A percentile compares a stretch with the other conserved stretches of the same genome.
These are phyloP conservation scores for Carex sylvatica DNA, from an alignment of 202 grass and related monocot species.

Conservation along the genomic window DNA sequence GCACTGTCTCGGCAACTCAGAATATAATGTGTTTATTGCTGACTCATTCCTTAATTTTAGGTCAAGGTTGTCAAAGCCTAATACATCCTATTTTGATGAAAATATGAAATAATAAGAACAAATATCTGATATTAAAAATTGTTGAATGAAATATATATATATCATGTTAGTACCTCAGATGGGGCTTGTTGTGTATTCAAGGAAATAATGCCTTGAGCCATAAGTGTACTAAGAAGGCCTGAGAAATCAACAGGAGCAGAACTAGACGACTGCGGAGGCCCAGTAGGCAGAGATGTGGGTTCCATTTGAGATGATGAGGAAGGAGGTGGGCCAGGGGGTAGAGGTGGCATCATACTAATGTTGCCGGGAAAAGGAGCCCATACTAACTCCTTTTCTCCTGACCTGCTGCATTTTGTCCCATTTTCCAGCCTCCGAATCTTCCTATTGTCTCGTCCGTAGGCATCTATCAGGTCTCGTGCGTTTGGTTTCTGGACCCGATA, in stretches of 20 bases:
- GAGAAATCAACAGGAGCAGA: constrained; percentile 32
- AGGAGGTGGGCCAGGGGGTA: constrained; percentile 52
- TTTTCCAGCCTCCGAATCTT: constrained; percentile 72
- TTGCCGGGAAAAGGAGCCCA: constrained; percentile 14
- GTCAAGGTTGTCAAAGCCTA: constrained; percentile 68
- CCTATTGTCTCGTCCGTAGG: constrained; percentile 72
- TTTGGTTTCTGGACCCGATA: constrained; percentile 47
- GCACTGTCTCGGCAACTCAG: constrained; percentile 81
- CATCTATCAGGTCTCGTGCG: constrained; percentile 91
- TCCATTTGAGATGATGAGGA: constrained; percentile 39
- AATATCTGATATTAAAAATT: constrained; percentile 18
- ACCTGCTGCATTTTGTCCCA: constrained; percentile 62
- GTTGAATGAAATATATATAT: not conserved
- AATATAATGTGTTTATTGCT: constrained; percentile 77
- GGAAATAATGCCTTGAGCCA: constrained; percentile 81
- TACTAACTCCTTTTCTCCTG: constrained; percentile 76
- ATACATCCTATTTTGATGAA: constrained; percentile 41
- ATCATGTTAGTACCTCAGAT: constrained; percentile 48
- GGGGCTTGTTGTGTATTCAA: constrained; percentile 33
- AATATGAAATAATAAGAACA: constrained; percentile 27
- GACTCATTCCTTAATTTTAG: constrained; percentile 68
- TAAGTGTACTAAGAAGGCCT: constrained; percentile 84
- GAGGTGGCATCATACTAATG: constrained; percentile 47
- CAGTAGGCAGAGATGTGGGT: constrained; percentile 47
- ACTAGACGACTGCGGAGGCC: constrained; percentile 25